A percentile compares a stretch with the other conserved stretches of the same genome.
phyloP scores from a whole-genome alignment of 345 rosid species.

The Brassica nigra region DNA sequence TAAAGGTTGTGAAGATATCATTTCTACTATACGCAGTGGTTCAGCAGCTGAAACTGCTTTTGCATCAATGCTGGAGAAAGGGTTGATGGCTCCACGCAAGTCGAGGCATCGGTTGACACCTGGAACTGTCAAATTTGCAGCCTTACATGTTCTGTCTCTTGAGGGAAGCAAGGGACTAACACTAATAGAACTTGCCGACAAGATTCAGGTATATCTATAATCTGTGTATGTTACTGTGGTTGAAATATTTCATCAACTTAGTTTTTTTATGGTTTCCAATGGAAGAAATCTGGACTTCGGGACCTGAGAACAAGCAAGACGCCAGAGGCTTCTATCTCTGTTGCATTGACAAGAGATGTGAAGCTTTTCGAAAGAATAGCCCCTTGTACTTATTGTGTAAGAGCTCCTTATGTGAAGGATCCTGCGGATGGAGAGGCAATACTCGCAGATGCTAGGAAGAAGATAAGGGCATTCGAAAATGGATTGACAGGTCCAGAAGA shows the following conservation, averaged over 20 bases:
- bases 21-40: slow-evolving; percentile 88
- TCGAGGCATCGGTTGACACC: slow-evolving; percentile 99
- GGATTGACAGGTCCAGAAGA: slow-evolving; percentile 83
- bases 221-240: neutral
- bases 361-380: slow-evolving; percentile 99
- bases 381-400: slow-evolving; percentile 95
- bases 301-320: slow-evolving; percentile 96
- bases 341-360: slow-evolving; percentile 96
- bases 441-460: slow-evolving; percentile 87
- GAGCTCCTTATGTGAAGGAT: slow-evolving; percentile 89
- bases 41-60: slow-evolving; percentile 97
- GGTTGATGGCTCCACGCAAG: slow-evolving; percentile 80
- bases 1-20: slow-evolving; percentile 67
- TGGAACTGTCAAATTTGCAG: slow-evolving; percentile 99
- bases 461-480: slow-evolving; percentile 87
- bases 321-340: slow-evolving; percentile 99
- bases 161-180: slow-evolving; percentile 95
- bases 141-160: slow-evolving; percentile 97
- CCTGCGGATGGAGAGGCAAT: slow-evolving; percentile 91
- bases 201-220: slow-evolving; percentile 75
- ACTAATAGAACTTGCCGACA: slow-evolving; percentile 91
- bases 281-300: slow-evolving; percentile 95
- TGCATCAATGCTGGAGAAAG: slow-evolving; percentile 89
- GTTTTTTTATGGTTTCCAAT: slow-evolving; percentile 30
- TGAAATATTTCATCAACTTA: slow-evolving; percentile 1